Percentiles rank a stretch among this genome's conserved stretches.
phyloP scores from a whole-genome alignment of 1,284 basidiomycete genomes.

The Termitomyces sp. region DNA sequence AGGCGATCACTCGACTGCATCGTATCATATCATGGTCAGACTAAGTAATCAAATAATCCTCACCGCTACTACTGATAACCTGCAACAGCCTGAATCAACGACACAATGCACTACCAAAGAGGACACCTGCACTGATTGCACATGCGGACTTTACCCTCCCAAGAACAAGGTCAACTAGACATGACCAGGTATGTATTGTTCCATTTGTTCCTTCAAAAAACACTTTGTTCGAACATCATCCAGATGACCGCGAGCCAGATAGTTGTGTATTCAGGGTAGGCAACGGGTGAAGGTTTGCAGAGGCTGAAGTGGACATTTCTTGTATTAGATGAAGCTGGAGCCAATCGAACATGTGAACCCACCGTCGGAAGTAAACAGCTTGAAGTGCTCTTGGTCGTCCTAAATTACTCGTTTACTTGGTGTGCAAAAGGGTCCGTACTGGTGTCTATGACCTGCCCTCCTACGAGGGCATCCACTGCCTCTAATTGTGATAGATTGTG shows the following conservation, averaged over 20 bases:
- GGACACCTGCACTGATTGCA: constrained; percentile 22
- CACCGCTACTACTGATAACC: background rate
- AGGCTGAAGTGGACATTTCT: background rate
- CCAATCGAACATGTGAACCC: background rate
- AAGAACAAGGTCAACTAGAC: constrained; percentile 8
- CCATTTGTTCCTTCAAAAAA: background rate
- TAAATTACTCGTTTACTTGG: constrained; percentile 12
- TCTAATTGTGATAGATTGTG: constrained; percentile 55
- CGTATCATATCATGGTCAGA: constrained; percentile 4
- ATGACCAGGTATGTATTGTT: background rate
- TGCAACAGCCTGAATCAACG: constrained; percentile 8
- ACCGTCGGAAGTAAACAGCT: background rate
- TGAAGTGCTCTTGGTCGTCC: background rate
- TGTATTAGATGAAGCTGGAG: background rate
- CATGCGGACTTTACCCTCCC: constrained; percentile 20
- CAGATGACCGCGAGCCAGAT: background rate
- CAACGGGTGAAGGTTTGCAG: background rate
- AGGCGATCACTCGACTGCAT: background rate
- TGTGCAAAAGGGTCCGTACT: constrained; percentile 51
- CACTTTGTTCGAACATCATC: background rate
- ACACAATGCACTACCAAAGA: constrained; percentile 20
- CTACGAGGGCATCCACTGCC: constrained; percentile 45
- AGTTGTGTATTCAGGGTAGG: background rate
- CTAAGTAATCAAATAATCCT: background rate
- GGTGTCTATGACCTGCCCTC: constrained; percentile 56